Percentiles rank a stretch among this genome's conserved stretches.
Conservation (phyloP, 768 basidiomycete genomes). For the Rubroboletus satanas region DNA sequence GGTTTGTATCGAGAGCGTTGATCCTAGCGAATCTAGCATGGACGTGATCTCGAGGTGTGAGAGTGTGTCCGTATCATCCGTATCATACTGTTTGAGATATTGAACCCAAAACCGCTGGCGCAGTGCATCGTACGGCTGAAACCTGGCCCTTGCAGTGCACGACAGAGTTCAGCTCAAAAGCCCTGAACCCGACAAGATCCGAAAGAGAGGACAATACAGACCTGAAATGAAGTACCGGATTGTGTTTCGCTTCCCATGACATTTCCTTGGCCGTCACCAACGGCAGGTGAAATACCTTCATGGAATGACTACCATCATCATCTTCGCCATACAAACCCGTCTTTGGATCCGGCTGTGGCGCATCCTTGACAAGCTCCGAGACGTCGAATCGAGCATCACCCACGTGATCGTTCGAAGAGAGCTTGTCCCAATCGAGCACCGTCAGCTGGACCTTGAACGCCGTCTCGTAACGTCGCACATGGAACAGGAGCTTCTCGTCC, state of each 20-base stretch:
- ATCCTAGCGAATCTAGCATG: constrained; percentile 96
- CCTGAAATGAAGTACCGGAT: constrained; percentile 68
- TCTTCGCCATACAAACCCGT: constrained; percentile 45
- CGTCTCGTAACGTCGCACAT: constrained; percentile 85
- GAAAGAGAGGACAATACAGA: constrained; percentile 21
- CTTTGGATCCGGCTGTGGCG: constrained; percentile 59
- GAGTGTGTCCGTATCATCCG: constrained; percentile 70
- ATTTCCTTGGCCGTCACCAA: constrained; percentile 58
- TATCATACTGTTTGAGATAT: constrained; percentile 86
- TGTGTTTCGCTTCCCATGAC: constrained; percentile 69
- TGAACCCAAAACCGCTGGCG: constrained; percentile 89
- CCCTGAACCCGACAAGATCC: background rate
- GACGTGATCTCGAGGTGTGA: constrained; percentile 86
- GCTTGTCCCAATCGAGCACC: constrained; percentile 96
- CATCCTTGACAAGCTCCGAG: constrained; percentile 60
- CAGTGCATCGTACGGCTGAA: constrained; percentile 90
- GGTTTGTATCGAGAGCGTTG: constrained; percentile 78
- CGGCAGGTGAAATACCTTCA: constrained; percentile 70
- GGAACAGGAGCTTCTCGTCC: constrained; percentile 95
- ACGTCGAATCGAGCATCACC: constrained; percentile 76
- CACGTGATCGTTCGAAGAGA: constrained; percentile 83
- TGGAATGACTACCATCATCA: constrained; percentile 39
- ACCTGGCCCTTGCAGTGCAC: constrained; percentile 64
- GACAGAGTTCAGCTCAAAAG: constrained; percentile 5
- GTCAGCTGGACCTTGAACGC: constrained; percentile 74